Percentiles rank a stretch among this genome's conserved stretches.
These are phyloP conservation scores for Rutstroemia sp. DNA, from an alignment of 2,329 filamentous ascomycete species.

Conservation along the genomic window DNA sequence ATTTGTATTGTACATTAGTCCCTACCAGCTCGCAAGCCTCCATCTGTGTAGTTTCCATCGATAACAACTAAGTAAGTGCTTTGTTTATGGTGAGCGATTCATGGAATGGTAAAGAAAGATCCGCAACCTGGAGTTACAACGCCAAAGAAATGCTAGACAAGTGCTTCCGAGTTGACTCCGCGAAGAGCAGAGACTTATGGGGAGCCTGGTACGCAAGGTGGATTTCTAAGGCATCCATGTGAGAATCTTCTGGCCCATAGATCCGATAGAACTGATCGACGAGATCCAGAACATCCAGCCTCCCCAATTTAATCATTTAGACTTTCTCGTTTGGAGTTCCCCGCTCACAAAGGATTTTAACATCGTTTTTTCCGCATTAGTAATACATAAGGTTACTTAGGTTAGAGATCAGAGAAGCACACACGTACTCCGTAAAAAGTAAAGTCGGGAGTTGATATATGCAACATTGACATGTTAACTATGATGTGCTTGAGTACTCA, in stretches of 20 bases:
- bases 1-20: no score
- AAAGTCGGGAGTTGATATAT: not conserved
- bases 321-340: not conserved
- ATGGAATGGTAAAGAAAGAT: not conserved
- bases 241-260: not conserved
- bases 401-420: not conserved
- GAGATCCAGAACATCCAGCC: slow-evolving; percentile 3
- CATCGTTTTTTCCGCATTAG: not conserved
- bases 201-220: not conserved
- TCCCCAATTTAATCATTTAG: not conserved
- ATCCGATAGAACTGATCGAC: slow-evolving; percentile 2
- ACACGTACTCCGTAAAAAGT: not conserved
- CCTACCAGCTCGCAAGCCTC: no score
- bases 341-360: no score
- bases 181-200: not conserved
- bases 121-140: not conserved
- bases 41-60: no score
- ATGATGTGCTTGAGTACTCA: not conserved
- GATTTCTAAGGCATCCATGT: not conserved
- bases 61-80: no score
- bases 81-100: not conserved
- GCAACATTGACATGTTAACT: not conserved
- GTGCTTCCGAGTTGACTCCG: not conserved
- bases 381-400: not conserved
- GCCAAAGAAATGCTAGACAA: not conserved